Base-by-base conservation (phyloP, 169 alveolate genomes). In the Cryptosporidium parvum region DNA sequence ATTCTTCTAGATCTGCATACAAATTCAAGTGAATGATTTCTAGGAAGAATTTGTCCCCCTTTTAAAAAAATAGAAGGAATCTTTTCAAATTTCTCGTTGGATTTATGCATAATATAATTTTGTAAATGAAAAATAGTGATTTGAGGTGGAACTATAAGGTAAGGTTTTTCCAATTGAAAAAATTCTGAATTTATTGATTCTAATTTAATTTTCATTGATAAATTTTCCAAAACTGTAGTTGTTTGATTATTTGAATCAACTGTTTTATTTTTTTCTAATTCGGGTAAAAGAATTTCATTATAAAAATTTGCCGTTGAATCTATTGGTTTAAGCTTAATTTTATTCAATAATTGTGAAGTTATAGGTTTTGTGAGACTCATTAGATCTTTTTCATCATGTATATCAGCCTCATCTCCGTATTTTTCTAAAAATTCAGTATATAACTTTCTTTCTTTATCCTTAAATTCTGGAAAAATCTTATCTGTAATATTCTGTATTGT, bases 391-490 rank as follows among this genome's bases (percentile, higher is more conserved):
- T 29, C 68, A 39, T 65, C 58, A 5, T 80, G 14, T 9, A 42
- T 61, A 6, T 65, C 75, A 12, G 21, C 53, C 18, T 33, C 67
- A 21, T 42, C 52, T 37, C 56, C 52, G 26, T 80, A 80, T n/a
- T 80, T 80, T 62, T 62, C 51, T 23, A 62, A 42, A 80, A 80
- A 80, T 31, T 59, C 68, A n/a, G 42, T 42, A 29, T 80, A 62
- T 29, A 80, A 80, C 39, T 39, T 29, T 33, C 53, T 58, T 18
- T 92, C 95, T 52, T 69, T 80, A 26, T 42, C 71, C 16, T 91
- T 69, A 67, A 92, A 92, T 48, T 91, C 92, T 14, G 95, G 95
- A 53, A 92, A 86, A 21, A 92, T 67, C 72, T 92, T 92, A 67
- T 92, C 95, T 16, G 92, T 91, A 1, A 92, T 67, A 42, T 91